phyloP scores from a whole-genome alignment of 345 rosid species.

The Hevea brasiliensis region DNA sequence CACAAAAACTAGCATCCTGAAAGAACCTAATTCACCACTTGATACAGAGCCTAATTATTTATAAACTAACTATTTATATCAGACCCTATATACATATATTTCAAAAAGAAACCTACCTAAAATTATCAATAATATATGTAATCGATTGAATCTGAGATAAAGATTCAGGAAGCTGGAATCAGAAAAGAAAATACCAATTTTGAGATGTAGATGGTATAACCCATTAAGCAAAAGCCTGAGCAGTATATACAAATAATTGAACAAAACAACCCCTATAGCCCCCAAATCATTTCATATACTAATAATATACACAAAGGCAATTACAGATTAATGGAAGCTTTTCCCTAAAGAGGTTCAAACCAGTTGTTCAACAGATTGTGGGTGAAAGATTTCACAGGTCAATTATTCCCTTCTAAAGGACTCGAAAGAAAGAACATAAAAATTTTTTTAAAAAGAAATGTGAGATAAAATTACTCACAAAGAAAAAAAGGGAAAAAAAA shows the following conservation, averaged over 20 bases:
- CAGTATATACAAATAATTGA: not conserved
- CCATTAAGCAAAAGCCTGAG: not conserved
- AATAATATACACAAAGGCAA: slow-evolving; percentile 5
- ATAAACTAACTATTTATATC: too few species aligned
- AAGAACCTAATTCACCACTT: too few species aligned
- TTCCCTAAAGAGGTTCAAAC: not conserved
- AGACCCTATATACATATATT: too few species aligned
- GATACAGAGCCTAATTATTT: too few species aligned
- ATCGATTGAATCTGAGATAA: too few species aligned
- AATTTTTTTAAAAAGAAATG: not conserved
- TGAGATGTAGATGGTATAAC: not conserved
- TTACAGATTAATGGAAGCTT: not conserved
- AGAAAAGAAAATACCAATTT: not conserved
- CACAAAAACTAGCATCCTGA: too few species aligned
- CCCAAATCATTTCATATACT: not conserved
- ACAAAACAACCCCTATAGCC: not conserved
- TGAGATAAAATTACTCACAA: not conserved
- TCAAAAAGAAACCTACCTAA: too few species aligned
- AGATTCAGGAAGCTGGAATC: not conserved
- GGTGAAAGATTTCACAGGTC: not conserved
- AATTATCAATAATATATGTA: too few species aligned
- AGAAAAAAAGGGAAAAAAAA: too few species aligned
- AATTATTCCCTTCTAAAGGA: not conserved
- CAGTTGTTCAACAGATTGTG: not conserved
- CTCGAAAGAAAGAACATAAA: slow-evolving; percentile 1